phyloP scores from a whole-genome alignment of 2,329 filamentous ascomycete species.

The Fusarium phyllophilum region DNA sequence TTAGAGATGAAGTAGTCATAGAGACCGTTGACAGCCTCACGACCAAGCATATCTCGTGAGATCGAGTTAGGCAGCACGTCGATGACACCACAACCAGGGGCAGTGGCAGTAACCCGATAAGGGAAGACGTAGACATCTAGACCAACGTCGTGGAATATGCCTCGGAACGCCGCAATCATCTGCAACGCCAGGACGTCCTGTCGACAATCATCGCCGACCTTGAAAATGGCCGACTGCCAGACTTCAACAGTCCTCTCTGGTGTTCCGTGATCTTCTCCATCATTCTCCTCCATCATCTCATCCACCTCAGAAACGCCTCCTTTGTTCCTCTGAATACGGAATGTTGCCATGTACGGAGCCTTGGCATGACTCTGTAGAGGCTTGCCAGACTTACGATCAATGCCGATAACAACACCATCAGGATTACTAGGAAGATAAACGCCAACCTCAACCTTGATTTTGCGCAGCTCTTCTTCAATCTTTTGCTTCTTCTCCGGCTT shows the following conservation, averaged over 20 bases:
- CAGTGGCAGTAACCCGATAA: conserved; percentile 96
- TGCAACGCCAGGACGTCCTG: conserved; percentile 97
- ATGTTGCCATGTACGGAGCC: conserved; percentile 98
- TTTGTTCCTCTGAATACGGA: conserved; percentile 89
- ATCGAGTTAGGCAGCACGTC: conserved; percentile 98
- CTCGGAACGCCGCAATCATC: conserved; percentile 97
- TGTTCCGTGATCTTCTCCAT: conserved; percentile 48
- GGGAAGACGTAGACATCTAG: conserved; percentile 97
- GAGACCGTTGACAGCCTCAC: conserved; percentile 96
- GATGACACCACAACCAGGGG: conserved; percentile 96
- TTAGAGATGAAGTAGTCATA: conserved; percentile 99
- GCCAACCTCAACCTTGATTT: conserved; percentile 96
- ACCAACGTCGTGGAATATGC: conserved; percentile 94
- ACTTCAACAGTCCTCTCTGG: conserved; percentile 79
- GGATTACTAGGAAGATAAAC: conserved; percentile 98
- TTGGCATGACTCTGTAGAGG: conserved; percentile 98
- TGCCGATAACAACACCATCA: conserved; percentile 95
- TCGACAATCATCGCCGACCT: conserved; percentile 97
- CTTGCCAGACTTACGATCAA: conserved; percentile 97
- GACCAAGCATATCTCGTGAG: conserved; percentile 97
- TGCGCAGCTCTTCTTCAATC: conserved; percentile 97
- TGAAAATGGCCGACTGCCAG: conserved; percentile 99
- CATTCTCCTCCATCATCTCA: conserved; percentile 60
- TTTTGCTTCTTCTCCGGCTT: conserved; percentile 99
- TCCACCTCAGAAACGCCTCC: conserved; percentile 62